phyloP scores from a whole-genome alignment of 305 asterid genomes.

The Fraxinus dipetala region DNA sequence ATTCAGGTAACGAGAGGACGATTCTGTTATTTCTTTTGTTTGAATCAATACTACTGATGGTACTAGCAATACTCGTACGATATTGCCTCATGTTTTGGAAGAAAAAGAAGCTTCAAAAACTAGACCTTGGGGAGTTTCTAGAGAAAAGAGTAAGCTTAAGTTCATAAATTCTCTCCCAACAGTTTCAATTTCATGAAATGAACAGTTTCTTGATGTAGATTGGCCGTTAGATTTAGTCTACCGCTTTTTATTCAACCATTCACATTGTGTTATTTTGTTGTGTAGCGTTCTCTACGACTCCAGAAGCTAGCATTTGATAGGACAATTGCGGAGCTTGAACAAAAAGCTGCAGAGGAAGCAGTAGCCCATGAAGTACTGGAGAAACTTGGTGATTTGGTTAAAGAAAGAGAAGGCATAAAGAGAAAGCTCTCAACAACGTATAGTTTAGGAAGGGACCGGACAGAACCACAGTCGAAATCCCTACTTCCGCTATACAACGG shows the following conservation, averaged over 20 bases:
- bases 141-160: conserved; percentile 72
- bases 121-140: conserved; percentile 66
- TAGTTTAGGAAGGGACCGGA: conserved; percentile 71
- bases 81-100: conserved; percentile 74
- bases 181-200: background rate
- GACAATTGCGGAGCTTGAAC: conserved; percentile 67
- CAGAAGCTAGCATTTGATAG: conserved; percentile 69
- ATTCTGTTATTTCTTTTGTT: conserved; percentile 54
- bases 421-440: conserved; percentile 80
- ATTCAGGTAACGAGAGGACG: conserved; percentile 65
- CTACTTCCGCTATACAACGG: conserved; percentile 52
- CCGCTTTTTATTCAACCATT: background rate
- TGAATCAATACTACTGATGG: conserved; percentile 59
- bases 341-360: conserved; percentile 53
- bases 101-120: conserved; percentile 74
- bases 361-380: conserved; percentile 47
- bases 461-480: conserved; percentile 32
- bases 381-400: conserved; percentile 53
- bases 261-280: background rate
- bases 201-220: background rate
- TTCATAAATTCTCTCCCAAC: background rate
- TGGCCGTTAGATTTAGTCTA: background rate
- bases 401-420: conserved; percentile 57
- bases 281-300: conserved; percentile 67
- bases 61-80: conserved; percentile 52